Conservation (phyloP, 2,329 filamentous ascomycete species). For the Aphanocladium album region DNA sequence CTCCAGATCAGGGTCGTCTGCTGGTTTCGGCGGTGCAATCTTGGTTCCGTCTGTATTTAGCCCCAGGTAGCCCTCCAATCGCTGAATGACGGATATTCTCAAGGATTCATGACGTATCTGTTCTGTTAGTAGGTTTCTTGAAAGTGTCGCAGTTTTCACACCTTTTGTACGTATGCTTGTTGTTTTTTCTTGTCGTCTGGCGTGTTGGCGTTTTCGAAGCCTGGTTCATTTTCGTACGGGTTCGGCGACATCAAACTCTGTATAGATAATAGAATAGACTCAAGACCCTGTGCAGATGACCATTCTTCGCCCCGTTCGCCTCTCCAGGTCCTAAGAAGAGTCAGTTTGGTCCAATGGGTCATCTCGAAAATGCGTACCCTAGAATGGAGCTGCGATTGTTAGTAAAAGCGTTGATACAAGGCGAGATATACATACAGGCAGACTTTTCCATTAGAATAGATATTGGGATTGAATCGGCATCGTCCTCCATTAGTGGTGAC, state of each 20-base stretch:
- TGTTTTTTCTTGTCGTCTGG: conserved; percentile 67
- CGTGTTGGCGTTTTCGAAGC: conserved; percentile 72
- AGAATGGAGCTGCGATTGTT: conserved; percentile 67
- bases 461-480: conserved; percentile 94
- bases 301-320: conserved; percentile 89
- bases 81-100: conserved; percentile 78
- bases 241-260: conserved; percentile 93
- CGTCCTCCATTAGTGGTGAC: conserved; percentile 84
- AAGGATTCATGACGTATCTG: conserved; percentile 89
- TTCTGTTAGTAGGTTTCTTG: conserved; percentile 15
- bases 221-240: conserved; percentile 94
- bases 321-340: conserved; percentile 72
- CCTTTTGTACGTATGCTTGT: conserved; percentile 73
- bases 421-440: conserved; percentile 66
- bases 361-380: conserved; percentile 51
- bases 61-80: conserved; percentile 72
- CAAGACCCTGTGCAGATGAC: conserved; percentile 92
- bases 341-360: not conserved
- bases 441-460: conserved; percentile 86
- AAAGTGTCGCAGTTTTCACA: conserved; percentile 27
- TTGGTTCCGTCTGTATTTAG: conserved; percentile 51
- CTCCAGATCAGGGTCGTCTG: conserved; percentile 38
- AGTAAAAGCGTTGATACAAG: conserved; percentile 8
- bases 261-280: conserved; percentile 91
- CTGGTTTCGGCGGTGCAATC: conserved; percentile 20